Evolutionary conservation across 805 yeast genomes (phyloP).

Genomic region (Metschnikowia santaceciliae): DNA sequence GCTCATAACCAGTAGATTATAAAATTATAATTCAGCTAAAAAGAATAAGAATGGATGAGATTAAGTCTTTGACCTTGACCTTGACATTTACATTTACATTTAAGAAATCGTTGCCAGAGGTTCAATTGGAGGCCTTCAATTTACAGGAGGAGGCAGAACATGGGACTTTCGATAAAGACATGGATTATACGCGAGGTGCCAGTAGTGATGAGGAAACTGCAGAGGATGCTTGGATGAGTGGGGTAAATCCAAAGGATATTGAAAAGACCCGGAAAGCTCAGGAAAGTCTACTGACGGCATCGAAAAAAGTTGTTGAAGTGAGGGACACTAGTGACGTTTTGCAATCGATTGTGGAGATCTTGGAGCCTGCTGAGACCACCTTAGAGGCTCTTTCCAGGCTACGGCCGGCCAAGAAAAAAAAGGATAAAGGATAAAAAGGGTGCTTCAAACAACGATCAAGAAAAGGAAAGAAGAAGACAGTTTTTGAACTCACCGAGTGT

Average conservation of each 20-base stretch:
- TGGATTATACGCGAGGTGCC: constrained; percentile 49
- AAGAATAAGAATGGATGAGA: no score
- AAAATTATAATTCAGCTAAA: no score
- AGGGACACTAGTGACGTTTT: constrained; percentile 16
- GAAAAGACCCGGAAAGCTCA: constrained; percentile 37
- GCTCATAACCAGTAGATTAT: no score
- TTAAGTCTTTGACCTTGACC: no score
- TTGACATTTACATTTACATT: no score
- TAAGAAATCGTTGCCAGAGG: neutral
- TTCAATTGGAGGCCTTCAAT: constrained; percentile 55
- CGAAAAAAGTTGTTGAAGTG: neutral
- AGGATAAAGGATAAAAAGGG: constrained; percentile 24
- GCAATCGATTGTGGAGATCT: constrained; percentile 30
- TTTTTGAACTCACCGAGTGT: constrained; percentile 43
- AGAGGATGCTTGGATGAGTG: constrained; percentile 20
- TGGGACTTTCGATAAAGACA: constrained; percentile 59
- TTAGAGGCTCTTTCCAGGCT: constrained; percentile 50
- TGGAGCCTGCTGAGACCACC: constrained; percentile 60
- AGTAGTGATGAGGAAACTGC: constrained; percentile 28
- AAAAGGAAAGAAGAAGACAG: constrained; percentile 14
- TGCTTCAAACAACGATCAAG: constrained; percentile 6
- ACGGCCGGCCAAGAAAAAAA: constrained; percentile 8
- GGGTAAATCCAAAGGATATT: constrained; percentile 9
- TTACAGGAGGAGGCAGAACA: constrained; percentile 52
- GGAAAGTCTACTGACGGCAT: neutral